Conservation (phyloP, 2,329 filamentous ascomycete genomes). For the Fusarium guadeloupense region DNA sequence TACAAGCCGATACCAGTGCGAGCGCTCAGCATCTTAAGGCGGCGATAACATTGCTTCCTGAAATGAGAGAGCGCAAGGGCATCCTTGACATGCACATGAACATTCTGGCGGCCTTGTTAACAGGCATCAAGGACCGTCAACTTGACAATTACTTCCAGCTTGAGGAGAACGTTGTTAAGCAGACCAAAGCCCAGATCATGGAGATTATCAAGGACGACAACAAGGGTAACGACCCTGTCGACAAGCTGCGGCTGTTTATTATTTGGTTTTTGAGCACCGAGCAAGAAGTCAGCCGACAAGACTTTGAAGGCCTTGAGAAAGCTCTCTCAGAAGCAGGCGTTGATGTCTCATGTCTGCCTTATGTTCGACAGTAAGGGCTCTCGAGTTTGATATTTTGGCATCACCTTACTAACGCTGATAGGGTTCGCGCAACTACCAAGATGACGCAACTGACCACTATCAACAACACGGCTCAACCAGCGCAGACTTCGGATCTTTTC, state of each 20-base stretch:
- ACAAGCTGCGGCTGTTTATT: conserved; percentile 93
- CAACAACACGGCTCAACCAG: conserved; percentile 74
- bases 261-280: conserved; percentile 98
- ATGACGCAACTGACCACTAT: conserved; percentile 98
- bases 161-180: conserved; percentile 91
- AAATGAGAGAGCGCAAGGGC: conserved; percentile 91
- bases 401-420: conserved; percentile 47
- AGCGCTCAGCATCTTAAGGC: conserved; percentile 96
- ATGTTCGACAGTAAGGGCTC: conserved; percentile 79
- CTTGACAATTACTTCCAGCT: conserved; percentile 96
- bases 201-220: conserved; percentile 83
- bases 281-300: conserved; percentile 81
- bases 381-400: not conserved
- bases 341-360: conserved; percentile 80
- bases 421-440: conserved; percentile 91
- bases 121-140: conserved; percentile 91
- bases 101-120: conserved; percentile 79
- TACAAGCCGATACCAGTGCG: conserved; percentile 87
- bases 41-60: conserved; percentile 90
- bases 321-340: conserved; percentile 79
- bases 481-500: conserved; percentile 79
- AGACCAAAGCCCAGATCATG: conserved; percentile 87
- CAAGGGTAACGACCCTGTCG: conserved; percentile 84
- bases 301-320: conserved; percentile 88
- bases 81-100: conserved; percentile 99